These are phyloP conservation scores for Gossypium herbaceum DNA, from an alignment of 345 rosid genomes.

Conservation along the genomic window DNA sequence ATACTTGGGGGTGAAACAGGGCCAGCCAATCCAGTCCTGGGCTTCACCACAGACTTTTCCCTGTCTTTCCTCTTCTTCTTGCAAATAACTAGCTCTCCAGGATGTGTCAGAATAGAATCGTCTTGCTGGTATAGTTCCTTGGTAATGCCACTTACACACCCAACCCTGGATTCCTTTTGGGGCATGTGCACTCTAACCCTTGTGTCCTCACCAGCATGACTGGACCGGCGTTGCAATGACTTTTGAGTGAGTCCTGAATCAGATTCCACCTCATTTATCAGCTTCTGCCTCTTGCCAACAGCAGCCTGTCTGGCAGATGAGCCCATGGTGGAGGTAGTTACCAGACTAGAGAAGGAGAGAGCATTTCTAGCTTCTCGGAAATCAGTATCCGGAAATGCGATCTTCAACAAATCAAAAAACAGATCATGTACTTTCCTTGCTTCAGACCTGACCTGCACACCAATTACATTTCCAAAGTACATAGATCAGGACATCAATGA, in stretches of 20 bases:
- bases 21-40: slow-evolving; percentile 59
- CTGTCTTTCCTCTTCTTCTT: slow-evolving; percentile 99
- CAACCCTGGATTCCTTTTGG: slow-evolving; percentile 66
- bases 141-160: slow-evolving; percentile 41
- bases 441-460: slow-evolving; percentile 85
- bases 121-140: slow-evolving; percentile 52
- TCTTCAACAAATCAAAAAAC: slow-evolving; percentile 90
- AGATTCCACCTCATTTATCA: slow-evolving; percentile 52
- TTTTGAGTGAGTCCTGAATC: slow-evolving; percentile 53
- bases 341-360: slow-evolving; percentile 59
- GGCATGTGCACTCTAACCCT: slow-evolving; percentile 68
- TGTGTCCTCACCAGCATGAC: slow-evolving; percentile 46
- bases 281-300: slow-evolving; percentile 56
- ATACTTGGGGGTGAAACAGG: slow-evolving; percentile 77
- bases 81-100: slow-evolving; percentile 92
- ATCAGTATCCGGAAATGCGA: slow-evolving; percentile 83
- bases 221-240: slow-evolving; percentile 43
- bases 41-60: slow-evolving; percentile 62
- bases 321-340: slow-evolving; percentile 41
- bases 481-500: neutral
- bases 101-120: slow-evolving; percentile 70
- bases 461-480: slow-evolving; percentile 2
- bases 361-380: slow-evolving; percentile 76
- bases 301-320: slow-evolving; percentile 52
- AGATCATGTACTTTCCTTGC: slow-evolving; percentile 96